Percentiles rank a stretch among this genome's conserved stretches.
phyloP scores from a whole-genome alignment of 257 asterid species.

The Solanum pinnatisectum region DNA sequence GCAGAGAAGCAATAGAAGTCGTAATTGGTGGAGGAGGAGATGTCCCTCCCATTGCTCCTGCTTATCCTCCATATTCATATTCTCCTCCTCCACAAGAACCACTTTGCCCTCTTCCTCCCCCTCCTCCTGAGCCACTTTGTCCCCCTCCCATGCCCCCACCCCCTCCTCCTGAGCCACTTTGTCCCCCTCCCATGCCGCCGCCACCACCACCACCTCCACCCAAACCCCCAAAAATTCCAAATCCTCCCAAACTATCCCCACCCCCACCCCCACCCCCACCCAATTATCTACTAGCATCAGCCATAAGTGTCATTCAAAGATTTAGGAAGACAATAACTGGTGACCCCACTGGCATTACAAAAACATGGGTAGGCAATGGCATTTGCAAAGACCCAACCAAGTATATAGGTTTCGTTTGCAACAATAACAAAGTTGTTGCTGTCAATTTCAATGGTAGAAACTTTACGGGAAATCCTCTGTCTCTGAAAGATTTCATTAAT shows the following conservation, averaged over 20 bases:
- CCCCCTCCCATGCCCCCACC: background rate
- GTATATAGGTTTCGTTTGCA: slow-evolving; percentile 50
- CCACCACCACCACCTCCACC: background rate
- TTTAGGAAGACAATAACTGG: slow-evolving; percentile 1
- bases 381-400: slow-evolving; percentile 26
- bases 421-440: slow-evolving; percentile 23
- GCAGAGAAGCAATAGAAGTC: slow-evolving; percentile 7
- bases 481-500: slow-evolving; percentile 10
- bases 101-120: background rate
- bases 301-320: slow-evolving; percentile 13
- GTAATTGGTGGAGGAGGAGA: slow-evolving; percentile 1
- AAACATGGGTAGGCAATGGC: slow-evolving; percentile 35
- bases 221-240: background rate
- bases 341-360: slow-evolving; percentile 11
- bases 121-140: background rate
- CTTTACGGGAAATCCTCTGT: background rate
- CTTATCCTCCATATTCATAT: background rate
- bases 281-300: background rate
- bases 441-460: slow-evolving; percentile 32
- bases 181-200: background rate
- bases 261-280: background rate
- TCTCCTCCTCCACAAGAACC: background rate
- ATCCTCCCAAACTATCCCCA: background rate
- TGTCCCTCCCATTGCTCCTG: slow-evolving; percentile 6
- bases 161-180: background rate